Evolutionary conservation across 495 filamentous ascomycete genomes (phyloP), one percentile per base, ranked within the genome.

Genomic region (Hyaloscypha variabilis): DNA sequence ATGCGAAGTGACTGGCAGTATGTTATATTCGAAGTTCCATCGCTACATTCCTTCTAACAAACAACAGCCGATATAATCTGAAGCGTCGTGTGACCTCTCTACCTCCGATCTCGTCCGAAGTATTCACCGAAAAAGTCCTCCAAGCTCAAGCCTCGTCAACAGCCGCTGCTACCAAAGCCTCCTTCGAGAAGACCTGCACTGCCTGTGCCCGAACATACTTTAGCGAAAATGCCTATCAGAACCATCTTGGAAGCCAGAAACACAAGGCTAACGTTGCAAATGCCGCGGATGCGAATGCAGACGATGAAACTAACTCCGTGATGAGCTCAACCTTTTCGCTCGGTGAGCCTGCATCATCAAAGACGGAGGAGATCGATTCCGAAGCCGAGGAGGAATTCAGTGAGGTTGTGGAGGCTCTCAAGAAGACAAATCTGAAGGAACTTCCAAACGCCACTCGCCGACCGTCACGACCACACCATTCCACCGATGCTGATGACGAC

Each of bases 1-100:
- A 98, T 98, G 93, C 92, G 93, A 71, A 92, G 87, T 70, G 95
- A 99, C 76, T 99, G 95, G 94, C 94, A 98, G 94, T 97, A 87
- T 75, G 93, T 87, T 66, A 58, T 23, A 17, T 31, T 4, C 29
- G 5, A 21, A 1, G 3, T 14, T 58, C n/a, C 3, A 6, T 10
- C 8, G 14, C 57, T 28, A 63, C 26, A 55, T 39, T 50, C 25
- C 24, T 52, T 61, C 31, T 70, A 46, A 52, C 58, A 21, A 36
- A 42, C n/a, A 25, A 34, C 62, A 97, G 93, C 78, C 87, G 96
- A 61, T 99, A 99, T 76, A 99, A 99, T 76, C 87, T 99, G 71
- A 97, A 99, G 77, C 92, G 95, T 69, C 91, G 94, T 65, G 90
- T 99, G 67, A 93, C 94, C 24, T 90, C 91, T 14, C 82, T 99